Evolutionary conservation across 1,284 basidiomycete genomes (phyloP), one percentile per base, ranked within the genome.

Genomic region (Cystobasidiaceae sp.): DNA sequence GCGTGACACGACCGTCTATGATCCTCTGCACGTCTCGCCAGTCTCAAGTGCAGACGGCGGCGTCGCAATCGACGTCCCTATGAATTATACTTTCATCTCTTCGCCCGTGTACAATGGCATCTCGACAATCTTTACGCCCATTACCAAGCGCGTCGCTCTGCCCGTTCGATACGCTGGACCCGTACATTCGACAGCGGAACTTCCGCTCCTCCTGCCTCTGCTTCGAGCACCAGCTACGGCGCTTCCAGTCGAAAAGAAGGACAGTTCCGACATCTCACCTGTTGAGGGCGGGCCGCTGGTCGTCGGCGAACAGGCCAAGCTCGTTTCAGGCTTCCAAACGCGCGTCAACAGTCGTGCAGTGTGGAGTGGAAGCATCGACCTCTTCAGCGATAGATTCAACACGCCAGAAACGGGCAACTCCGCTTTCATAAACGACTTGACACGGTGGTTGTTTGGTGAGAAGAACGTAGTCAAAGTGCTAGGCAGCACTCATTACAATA

Each of bases 381-480:
- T 93, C 67, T 88, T 97, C 76, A 85, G 82, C 21, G 78, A 82
- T 67, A 67, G 71, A 46, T 77, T 75, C 9, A 54, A 49, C 39
- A 41, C 37, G 9, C 23, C 50, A 13, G 80, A 82, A 66, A 85
- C 86, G 1, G 89, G 87, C 13, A 97, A 97, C 76, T 78, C 80
- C 13, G 83, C 83, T 45, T 87, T 97, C 64, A 82, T 81, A 2
- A 77, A 81, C 49, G 90, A 94, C 71, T 77, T 97, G 54, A 83
- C 86, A 2, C 82, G 84, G 19, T 98, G 94, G 94, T 83, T 87
- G 1, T 96, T 97, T 85, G 89, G 93, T 73, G 89, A 96, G 77
- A 82, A 83, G 0, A 82, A 85, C 5, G 89, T 91, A 6, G 80
- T 96, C 51, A 85, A 90, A 27, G 85, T 97, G 66, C 85, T 90